A percentile compares a stretch with the other conserved stretches of the same genome.
Conservation (phyloP, 768 basidiomycete species). For the Boletus pseudopeckii region DNA sequence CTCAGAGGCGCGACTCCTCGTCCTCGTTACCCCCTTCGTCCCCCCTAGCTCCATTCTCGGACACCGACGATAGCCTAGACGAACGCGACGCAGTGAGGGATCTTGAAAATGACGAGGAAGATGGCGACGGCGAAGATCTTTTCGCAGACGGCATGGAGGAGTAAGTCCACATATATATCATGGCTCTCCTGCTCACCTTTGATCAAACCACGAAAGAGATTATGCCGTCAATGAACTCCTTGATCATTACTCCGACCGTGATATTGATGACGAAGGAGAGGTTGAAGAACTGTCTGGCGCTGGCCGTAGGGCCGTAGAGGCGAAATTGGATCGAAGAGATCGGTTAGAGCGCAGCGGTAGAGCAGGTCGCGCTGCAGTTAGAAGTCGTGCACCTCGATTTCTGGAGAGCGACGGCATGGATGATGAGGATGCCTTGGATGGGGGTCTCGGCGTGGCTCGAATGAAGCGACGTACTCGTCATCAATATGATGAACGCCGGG, state of each 20-base stretch:
- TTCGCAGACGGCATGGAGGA: conserved; percentile 76
- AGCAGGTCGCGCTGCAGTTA: conserved; percentile 65
- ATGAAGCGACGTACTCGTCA: conserved; percentile 82
- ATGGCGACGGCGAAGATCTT: conserved; percentile 90
- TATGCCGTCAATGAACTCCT: conserved; percentile 80
- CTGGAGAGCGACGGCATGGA: conserved; percentile 79
- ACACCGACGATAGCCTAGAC: conserved; percentile 78
- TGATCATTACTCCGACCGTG: conserved; percentile 85
- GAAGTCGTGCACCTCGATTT: conserved; percentile 84
- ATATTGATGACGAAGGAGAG: conserved; percentile 79
- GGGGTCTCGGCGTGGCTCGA: conserved; percentile 59
- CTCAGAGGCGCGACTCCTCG: conserved; percentile 53
- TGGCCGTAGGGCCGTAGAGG: conserved; percentile 79
- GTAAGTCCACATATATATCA: conserved; percentile 41
- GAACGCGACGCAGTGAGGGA: conserved; percentile 66
- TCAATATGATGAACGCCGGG: conserved; percentile 91
- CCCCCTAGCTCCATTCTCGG: conserved; percentile 78
- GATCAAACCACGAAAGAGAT: conserved; percentile 48
- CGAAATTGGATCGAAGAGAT: conserved; percentile 86
- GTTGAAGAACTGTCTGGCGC: conserved; percentile 63
- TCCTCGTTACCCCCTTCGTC: conserved; percentile 86
- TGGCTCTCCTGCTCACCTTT: conserved; percentile 8
- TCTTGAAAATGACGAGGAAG: conserved; percentile 67
- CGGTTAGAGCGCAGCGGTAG: conserved; percentile 63
- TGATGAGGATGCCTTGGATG: conserved; percentile 69